Conservation (phyloP, 2,329 filamentous ascomycete genomes). For the Trichoderma atrobrunneum region DNA sequence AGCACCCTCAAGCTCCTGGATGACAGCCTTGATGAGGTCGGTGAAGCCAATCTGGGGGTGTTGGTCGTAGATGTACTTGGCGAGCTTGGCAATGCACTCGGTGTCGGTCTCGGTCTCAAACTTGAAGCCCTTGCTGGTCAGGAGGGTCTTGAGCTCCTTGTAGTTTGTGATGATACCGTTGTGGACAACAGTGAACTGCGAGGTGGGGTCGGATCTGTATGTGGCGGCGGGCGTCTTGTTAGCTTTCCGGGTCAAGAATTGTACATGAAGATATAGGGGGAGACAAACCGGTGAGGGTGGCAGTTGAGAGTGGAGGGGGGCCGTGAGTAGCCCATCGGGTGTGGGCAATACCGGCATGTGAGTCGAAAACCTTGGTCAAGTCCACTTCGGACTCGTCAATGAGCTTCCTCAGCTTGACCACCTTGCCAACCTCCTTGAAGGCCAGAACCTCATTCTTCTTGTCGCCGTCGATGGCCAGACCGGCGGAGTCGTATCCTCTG, state of each 20-base stretch:
- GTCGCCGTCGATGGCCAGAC: slow-evolving; percentile 92
- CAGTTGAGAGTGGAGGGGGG: slow-evolving; percentile 92
- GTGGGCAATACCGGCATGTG: slow-evolving; percentile 97
- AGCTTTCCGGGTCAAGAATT: neutral
- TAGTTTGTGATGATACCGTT: slow-evolving; percentile 99
- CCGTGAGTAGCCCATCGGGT: slow-evolving; percentile 99
- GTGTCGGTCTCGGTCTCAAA: slow-evolving; percentile 99
- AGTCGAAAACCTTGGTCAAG: slow-evolving; percentile 90
- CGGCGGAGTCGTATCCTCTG: slow-evolving; percentile 96
- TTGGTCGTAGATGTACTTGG: slow-evolving; percentile 96
- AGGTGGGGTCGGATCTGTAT: slow-evolving; percentile 80
- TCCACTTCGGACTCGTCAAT: slow-evolving; percentile 82
- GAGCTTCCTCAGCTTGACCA: slow-evolving; percentile 91
- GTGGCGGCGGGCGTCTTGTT: slow-evolving; percentile 14
- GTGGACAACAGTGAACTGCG: slow-evolving; percentile 97
- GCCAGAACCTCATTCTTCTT: slow-evolving; percentile 98
- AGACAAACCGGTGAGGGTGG: slow-evolving; percentile 87
- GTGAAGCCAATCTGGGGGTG: slow-evolving; percentile 95
- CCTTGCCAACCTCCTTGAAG: slow-evolving; percentile 99
- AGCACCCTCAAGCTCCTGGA: slow-evolving; percentile 96
- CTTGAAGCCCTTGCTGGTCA: slow-evolving; percentile 91
- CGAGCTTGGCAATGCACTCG: slow-evolving; percentile 97
- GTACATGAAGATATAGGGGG: neutral
- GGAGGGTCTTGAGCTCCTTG: slow-evolving; percentile 95
- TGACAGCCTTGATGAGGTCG: slow-evolving; percentile 93